Conservation (phyloP, 1,284 basidiomycete species). For the Schizophyllum amplum region DNA sequence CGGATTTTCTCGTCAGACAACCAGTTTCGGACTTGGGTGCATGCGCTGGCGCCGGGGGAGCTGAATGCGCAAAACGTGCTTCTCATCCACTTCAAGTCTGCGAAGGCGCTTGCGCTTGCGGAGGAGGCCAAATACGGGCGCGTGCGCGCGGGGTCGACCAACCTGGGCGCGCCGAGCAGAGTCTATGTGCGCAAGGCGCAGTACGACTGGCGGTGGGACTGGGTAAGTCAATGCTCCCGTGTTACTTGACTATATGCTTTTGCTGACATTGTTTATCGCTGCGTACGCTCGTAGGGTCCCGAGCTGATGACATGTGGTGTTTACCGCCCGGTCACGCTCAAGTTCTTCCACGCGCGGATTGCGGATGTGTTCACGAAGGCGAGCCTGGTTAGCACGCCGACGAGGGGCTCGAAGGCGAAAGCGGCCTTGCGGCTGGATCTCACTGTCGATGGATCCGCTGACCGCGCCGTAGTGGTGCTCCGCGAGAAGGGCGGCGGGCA, state of each 20-base stretch:
- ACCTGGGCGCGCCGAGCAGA: constrained; percentile 67
- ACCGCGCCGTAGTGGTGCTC: constrained; percentile 26
- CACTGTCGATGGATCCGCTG: constrained; percentile 21
- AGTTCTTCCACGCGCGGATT: constrained; percentile 59
- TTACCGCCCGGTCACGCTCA: constrained; percentile 69
- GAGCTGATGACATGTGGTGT: constrained; percentile 36
- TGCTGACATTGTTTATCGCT: not conserved
- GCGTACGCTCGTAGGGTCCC: not conserved
- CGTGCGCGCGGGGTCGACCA: not conserved
- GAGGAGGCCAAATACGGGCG: not conserved
- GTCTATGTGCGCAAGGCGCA: constrained; percentile 85
- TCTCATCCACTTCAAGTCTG: not conserved
- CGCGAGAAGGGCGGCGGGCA: constrained; percentile 37
- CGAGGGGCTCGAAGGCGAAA: constrained; percentile 43
- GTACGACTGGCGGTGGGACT: constrained; percentile 50
- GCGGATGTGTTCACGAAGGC: constrained; percentile 26
- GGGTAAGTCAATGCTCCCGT: not conserved
- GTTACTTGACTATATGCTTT: not conserved
- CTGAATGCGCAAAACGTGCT: not conserved
- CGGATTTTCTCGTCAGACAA: constrained; percentile 10
- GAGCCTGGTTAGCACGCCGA: constrained; percentile 27
- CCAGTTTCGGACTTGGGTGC: constrained; percentile 8
- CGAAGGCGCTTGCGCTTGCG: not conserved
- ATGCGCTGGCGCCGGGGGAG: not conserved
- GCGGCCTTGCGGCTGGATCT: constrained; percentile 43